A percentile compares a stretch with the other conserved stretches of the same genome.
Evolutionary conservation across 176 grass and related monocot species (phyloP).

Genomic region (Triticum monococcum): DNA sequence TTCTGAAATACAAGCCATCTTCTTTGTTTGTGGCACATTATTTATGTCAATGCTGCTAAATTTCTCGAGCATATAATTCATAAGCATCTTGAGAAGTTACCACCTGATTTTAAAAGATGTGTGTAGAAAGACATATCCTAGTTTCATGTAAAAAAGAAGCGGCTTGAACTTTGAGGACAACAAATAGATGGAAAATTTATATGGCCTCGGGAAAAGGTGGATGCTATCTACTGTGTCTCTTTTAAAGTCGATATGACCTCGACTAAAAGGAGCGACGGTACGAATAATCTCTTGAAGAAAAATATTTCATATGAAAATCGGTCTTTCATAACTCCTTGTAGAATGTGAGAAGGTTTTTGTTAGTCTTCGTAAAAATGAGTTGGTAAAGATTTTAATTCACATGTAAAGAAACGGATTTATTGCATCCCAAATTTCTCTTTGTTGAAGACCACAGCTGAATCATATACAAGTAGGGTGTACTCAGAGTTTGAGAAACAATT

Average conservation of each 20-base stretch:
- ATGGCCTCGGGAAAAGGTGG: background rate
- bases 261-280: background rate
- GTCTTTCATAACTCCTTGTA: background rate
- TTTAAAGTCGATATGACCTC: background rate
- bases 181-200: background rate
- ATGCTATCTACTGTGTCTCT: background rate
- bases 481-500: background rate
- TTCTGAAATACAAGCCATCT: no score
- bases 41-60: background rate
- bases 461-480: no score
- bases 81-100: background rate
- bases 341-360: background rate
- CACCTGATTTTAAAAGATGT: background rate
- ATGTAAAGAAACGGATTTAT: constrained; percentile 8
- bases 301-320: background rate
- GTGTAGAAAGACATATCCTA: background rate
- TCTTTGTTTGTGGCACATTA: background rate
- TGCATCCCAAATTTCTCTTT: background rate
- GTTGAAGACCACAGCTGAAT: constrained; percentile 1
- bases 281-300: background rate
- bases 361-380: constrained; percentile 44
- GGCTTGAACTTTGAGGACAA: background rate
- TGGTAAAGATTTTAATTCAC: constrained; percentile 47
- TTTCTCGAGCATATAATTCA: background rate
- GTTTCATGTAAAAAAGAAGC: background rate